Percentiles rank a stretch among this genome's conserved stretches.
Evolutionary conservation across 352 stramenopile species (phyloP).

Genomic region (Phytophthora meadii): DNA sequence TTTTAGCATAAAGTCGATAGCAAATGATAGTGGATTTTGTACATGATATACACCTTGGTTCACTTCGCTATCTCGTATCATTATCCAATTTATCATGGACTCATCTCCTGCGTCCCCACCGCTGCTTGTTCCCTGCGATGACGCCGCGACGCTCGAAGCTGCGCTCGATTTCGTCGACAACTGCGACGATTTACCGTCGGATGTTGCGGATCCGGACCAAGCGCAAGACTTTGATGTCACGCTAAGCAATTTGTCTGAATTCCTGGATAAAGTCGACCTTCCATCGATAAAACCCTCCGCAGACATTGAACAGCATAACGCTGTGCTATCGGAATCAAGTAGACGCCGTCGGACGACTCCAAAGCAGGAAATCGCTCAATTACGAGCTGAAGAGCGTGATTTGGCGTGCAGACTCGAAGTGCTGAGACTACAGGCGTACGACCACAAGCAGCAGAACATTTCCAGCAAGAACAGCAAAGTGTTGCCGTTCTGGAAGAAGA

Average conservation of each 20-base stretch:
- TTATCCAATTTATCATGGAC: constrained; percentile 16
- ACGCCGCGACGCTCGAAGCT: constrained; percentile 25
- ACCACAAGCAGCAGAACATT: constrained; percentile 1
- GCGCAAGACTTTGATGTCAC: constrained; percentile 8
- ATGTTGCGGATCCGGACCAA: constrained; percentile 1
- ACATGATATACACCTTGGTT: not conserved
- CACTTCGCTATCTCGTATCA: not conserved
- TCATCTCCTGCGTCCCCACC: not conserved
- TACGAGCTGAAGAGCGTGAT: constrained; percentile 24
- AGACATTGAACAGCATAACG: not conserved
- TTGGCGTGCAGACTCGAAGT: constrained; percentile 23
- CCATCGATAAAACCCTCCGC: not conserved
- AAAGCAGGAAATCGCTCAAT: constrained; percentile 31
- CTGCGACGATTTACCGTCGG: constrained; percentile 9
- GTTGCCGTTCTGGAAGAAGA: constrained; percentile 35
- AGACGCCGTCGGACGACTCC: constrained; percentile 17
- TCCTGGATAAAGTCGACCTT: constrained; percentile 10
- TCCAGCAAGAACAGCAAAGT: constrained; percentile 6
- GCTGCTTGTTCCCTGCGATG: constrained; percentile 23
- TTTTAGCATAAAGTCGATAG: constrained; percentile 1
- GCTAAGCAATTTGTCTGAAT: constrained; percentile 9
- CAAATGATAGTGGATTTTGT: not conserved
- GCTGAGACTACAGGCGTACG: constrained; percentile 17
- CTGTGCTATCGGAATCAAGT: not conserved
- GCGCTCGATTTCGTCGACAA: constrained; percentile 22